Conservation (phyloP, 345 rosid species). For the Capsella bursapastoris region DNA sequence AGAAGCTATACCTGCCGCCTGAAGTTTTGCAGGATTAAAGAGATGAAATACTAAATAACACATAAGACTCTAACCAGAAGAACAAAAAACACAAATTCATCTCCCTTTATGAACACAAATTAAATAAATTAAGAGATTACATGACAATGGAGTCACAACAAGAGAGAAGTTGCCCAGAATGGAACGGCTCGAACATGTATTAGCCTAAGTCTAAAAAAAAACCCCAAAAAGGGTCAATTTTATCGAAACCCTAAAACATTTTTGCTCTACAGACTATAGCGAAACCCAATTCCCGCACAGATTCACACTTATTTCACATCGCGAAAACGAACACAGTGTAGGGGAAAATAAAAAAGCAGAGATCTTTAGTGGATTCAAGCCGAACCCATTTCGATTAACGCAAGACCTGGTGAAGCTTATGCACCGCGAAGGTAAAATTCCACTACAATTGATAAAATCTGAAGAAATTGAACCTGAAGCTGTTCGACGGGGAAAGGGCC, state of each 20-base stretch:
- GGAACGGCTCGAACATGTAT: slow-evolving; percentile 2
- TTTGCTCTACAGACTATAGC: slow-evolving; percentile 11
- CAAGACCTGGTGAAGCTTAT: slow-evolving; percentile 18
- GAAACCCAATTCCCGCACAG: slow-evolving; percentile 23
- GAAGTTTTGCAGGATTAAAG: slow-evolving; percentile 27
- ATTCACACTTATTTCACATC: not conserved
- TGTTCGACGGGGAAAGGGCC: slow-evolving; percentile 57
- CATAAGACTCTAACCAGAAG: not conserved
- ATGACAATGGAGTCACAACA: slow-evolving; percentile 3
- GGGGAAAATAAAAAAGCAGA: slow-evolving; percentile 4
- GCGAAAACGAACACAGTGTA: slow-evolving; percentile 16
- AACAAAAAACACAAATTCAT: slow-evolving; percentile 1
- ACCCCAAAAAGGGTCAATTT: not conserved
- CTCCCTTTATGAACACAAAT: not conserved
- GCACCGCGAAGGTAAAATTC: slow-evolving; percentile 12
- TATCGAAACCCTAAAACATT: slow-evolving; percentile 1
- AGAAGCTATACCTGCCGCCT: slow-evolving; percentile 91
- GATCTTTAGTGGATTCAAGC: slow-evolving; percentile 25
- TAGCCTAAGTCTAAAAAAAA: not conserved
- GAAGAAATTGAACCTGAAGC: slow-evolving; percentile 49
- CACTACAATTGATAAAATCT: not conserved
- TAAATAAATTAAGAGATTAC: not conserved
- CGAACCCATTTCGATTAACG: slow-evolving; percentile 34
- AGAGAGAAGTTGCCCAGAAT: not conserved
- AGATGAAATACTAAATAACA: slow-evolving; percentile 29